Base-by-base conservation (phyloP, 2,329 filamentous ascomycete species). In the Calcarisporium arbuscula region DNA sequence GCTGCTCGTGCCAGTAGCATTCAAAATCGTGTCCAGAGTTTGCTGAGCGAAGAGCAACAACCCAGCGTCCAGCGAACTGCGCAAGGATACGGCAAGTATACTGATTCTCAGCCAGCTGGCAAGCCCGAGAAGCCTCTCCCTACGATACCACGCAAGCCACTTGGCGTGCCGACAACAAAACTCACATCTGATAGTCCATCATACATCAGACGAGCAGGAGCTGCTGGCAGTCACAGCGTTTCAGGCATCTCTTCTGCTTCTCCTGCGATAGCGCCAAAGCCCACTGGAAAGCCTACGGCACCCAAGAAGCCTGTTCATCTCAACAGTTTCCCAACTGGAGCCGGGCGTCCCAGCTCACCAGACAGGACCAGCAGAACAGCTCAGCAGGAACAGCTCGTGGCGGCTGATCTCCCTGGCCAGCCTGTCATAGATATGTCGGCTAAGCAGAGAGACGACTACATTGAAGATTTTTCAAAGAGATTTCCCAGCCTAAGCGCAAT, bases 41-140 rank as follows among this genome's bases (percentile, higher is more conserved):
- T 96, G 32, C 65, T 98, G 12, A 81, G 80, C 41, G 89, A 95
- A 51, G 86, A 82, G 26, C 77, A 78, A 48, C 78, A 70, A 44
- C 61, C 69, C 1, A 54, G 71, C 2, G 62, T 65, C 11, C 78
- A 80, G 45, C 62, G 69, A 32, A 95, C 87, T 1, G 89, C 89
- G 1, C 81, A 89, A 44, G 90, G 90, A 0, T 96, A 96, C 54
- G 92, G 92, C 7, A 81, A 81, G 40, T 95, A 85, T 56, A 88
- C 89, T 15, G 84, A 80, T 43, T 58, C 61, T 4, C 57, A 62
- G 5, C 49, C 57, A 12, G 49, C 54, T 5, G 58, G 43, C 43
- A 62, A 56, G 32, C 27, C 50, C 8, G 62, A 64, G 15, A 65
- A 62, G 43, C 41, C 58, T 18, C 46, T 58, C 1, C 70, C 70